These are phyloP conservation scores for Elaeis guineensis DNA, from an alignment of 176 grass and related monocot species.

Conservation along the genomic window DNA sequence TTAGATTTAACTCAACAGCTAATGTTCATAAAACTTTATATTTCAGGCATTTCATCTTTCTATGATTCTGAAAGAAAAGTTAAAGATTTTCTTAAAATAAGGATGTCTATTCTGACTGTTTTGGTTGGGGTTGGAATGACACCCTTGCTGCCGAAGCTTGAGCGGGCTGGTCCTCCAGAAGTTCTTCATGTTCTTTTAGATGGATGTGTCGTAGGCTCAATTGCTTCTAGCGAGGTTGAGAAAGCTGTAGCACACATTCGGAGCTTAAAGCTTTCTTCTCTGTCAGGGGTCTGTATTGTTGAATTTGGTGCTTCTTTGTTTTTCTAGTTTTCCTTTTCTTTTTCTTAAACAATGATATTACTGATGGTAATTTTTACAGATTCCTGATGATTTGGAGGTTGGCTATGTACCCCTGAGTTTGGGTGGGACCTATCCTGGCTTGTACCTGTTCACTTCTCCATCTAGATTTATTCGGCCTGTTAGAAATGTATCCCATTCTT, in stretches of 20 bases:
- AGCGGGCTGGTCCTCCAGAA: constrained; percentile 71
- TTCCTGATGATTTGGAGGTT: constrained; percentile 91
- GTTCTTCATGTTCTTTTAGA: constrained; percentile 77
- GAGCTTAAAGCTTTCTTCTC: constrained; percentile 56
- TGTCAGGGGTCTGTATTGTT: constrained; percentile 16
- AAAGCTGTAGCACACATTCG: constrained; percentile 63
- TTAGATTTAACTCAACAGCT: background rate
- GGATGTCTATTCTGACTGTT: constrained; percentile 46
- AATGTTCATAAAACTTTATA: background rate
- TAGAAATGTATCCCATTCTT: constrained; percentile 43
- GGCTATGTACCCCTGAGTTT: constrained; percentile 81
- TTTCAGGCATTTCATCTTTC: constrained; percentile 69
- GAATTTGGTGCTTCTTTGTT: constrained; percentile 1
- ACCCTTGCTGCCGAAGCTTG: constrained; percentile 58
- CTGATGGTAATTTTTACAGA: constrained; percentile 27
- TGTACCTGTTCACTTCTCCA: constrained; percentile 81
- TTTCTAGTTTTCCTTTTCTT: background rate
- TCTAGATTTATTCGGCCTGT: constrained; percentile 81
- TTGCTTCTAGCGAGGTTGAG: constrained; percentile 49
- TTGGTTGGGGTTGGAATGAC: constrained; percentile 73
- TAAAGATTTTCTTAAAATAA: constrained; percentile 64
- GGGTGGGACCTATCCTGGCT: constrained; percentile 83
- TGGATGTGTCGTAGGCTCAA: constrained; percentile 82
- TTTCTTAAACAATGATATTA: constrained; percentile 5
- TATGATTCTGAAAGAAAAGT: constrained; percentile 62